Conservation (phyloP, 1,284 basidiomycete species). For the Moesziomyces sp. region DNA sequence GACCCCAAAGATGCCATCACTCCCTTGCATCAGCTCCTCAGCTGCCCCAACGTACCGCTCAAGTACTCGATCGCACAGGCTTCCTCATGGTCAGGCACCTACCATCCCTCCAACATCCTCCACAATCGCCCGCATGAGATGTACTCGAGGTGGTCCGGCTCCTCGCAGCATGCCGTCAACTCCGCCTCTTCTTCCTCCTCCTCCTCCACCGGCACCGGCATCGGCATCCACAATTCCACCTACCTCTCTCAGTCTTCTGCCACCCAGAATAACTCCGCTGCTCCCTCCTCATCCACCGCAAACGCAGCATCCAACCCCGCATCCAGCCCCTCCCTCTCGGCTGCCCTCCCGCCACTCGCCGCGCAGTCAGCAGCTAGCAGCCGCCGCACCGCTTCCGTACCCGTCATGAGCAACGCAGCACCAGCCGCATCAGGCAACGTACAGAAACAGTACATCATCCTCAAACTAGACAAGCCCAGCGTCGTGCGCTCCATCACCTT, state of each 20-base stretch:
- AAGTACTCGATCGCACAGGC: constrained; percentile 50
- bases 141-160: constrained; percentile 56
- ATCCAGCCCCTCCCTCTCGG: constrained; percentile 23
- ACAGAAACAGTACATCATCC: constrained; percentile 64
- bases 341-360: constrained; percentile 12
- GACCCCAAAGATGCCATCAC: constrained; percentile 21
- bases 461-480: constrained; percentile 62
- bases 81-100: constrained; percentile 62
- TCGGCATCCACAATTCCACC: constrained; percentile 24
- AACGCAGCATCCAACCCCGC: constrained; percentile 18
- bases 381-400: constrained; percentile 6
- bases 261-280: too few species aligned
- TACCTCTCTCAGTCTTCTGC: constrained; percentile 13
- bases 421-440: constrained; percentile 2
- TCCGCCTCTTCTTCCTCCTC: constrained; percentile 15
- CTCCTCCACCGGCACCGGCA: constrained; percentile 21
- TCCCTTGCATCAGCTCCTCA: constrained; percentile 39
- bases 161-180: constrained; percentile 36
- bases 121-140: constrained; percentile 56
- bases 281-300: constrained; percentile 8
- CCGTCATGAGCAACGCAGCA: constrained; percentile 5
- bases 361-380: constrained; percentile 4
- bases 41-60: constrained; percentile 27
- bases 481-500: constrained; percentile 65
- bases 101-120: constrained; percentile 61